Percentiles rank a stretch among this genome's conserved stretches.
These are phyloP conservation scores for Benincasa hispida DNA, from an alignment of 306 rosid genomes.

Conservation along the genomic window DNA sequence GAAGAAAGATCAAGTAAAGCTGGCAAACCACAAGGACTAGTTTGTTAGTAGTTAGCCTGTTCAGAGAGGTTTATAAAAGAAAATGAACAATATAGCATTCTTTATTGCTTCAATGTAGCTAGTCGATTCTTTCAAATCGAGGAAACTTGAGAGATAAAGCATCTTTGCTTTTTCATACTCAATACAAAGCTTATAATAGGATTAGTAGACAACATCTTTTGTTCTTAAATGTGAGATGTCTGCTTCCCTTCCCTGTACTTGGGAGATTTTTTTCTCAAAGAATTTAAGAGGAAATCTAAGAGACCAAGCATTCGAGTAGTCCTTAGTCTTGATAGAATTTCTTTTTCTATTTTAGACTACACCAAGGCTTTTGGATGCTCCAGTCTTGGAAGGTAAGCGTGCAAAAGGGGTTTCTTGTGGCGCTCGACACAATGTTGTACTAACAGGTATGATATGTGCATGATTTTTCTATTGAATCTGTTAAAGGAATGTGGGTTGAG, in stretches of 20 bases:
- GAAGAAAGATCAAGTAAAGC: background rate
- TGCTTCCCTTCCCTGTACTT: background rate
- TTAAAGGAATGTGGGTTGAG: background rate
- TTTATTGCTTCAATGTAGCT: background rate
- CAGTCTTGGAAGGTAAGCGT: constrained; percentile 44
- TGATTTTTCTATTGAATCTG: background rate
- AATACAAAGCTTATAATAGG: background rate
- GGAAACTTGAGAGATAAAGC: background rate
- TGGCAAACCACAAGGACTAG: background rate
- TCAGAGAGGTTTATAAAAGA: background rate
- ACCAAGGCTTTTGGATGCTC: constrained; percentile 59
- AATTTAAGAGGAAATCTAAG: background rate
- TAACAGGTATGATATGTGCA: constrained; percentile 51
- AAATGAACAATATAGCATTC: background rate
- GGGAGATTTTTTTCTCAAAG: background rate
- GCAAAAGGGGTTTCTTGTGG: constrained; percentile 56
- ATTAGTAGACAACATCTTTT: background rate
- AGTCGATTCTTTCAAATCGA: background rate
- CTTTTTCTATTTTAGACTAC: constrained; percentile 29
- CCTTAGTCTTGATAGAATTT: background rate
- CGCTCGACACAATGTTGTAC: constrained; percentile 68
- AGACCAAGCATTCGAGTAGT: background rate
- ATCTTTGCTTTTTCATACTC: background rate
- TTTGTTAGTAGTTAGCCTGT: background rate
- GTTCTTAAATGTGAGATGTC: background rate